Base-by-base conservation (phyloP, 2,329 filamentous ascomycete genomes). In the Pochonia chlamydosporia region DNA sequence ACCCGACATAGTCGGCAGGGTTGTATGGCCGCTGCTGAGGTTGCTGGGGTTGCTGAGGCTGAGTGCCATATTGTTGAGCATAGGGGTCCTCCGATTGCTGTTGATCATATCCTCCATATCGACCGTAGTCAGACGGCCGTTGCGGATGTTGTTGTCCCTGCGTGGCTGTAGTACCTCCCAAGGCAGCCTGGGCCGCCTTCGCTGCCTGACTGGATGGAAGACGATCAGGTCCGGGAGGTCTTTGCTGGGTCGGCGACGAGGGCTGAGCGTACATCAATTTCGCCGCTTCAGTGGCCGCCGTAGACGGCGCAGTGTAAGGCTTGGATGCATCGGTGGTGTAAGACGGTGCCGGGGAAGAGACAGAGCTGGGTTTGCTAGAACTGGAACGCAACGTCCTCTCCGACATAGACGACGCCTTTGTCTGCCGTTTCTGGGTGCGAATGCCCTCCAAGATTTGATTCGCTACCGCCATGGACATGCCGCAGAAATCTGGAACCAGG, bases 401-500 rank as follows among this genome's bases (percentile, higher is more conserved):
- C 50, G 76, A 79, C 66, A 92, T 73, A 39, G 69, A 78, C 1
- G 74, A 69, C 0, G 68, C 69, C 64, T 81, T 79, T 44, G 74
- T 74, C 67, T 86, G 75, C 43, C 73, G 81, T 69, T 91, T 95
- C 50, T 87, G 84, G 43, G 82, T 83, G 60, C 89, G 82, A 57
- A 96, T 87, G 43, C 91, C 89, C 54, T 90, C 85, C 46, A 97
- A 68, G 54, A 99, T 96, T 62, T 95, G 84, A 65, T 96, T 97
- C 37, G 93, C 93, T 31, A 89, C 87, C 48, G 93, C 87, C 93
- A 97, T 97, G 24, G 90, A 95, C 90, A 99, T 99, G 57, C 93
- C 93, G 65, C 93, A 99, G 70, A 99, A 99, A 66, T 99, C 93
- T 18, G 93, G 93, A 26, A 99, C 92, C 56, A 99, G 81, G 67